Conservation (phyloP, 257 asterid genomes). For the Solanum lycopersicoides region DNA sequence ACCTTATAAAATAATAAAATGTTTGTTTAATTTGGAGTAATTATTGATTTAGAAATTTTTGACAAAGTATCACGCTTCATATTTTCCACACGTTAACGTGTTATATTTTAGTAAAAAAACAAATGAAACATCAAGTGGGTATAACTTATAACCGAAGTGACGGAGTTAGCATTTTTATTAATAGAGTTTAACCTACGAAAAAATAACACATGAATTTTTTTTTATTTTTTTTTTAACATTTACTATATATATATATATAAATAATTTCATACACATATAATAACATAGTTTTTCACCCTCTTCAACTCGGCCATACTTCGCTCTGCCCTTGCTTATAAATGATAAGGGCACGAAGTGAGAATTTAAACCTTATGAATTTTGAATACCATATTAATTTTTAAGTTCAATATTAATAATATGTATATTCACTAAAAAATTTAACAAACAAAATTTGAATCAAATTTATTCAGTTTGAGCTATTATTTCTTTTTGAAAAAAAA, state of each 20-base stretch:
- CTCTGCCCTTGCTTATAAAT: neutral
- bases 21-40: neutral
- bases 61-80: neutral
- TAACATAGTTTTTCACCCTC: neutral
- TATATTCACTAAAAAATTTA: rapidly evolving
- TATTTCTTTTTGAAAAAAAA: too few relatives aligned
- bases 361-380: too few relatives aligned
- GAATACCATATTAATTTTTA: too few relatives aligned
- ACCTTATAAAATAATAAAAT: neutral
- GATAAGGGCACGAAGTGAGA: neutral
- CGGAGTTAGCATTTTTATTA: neutral
- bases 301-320: neutral
- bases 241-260: too few relatives aligned
- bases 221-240: rapidly evolving
- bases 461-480: neutral
- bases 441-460: too few relatives aligned
- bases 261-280: too few relatives aligned
- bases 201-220: too few relatives aligned
- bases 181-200: too few relatives aligned
- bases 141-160: neutral
- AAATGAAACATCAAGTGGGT: neutral
- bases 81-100: neutral
- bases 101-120: neutral
- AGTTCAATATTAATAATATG: neutral
- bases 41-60: neutral